phyloP scores from a whole-genome alignment of 441 rosid species.

The Populus hybrid region DNA sequence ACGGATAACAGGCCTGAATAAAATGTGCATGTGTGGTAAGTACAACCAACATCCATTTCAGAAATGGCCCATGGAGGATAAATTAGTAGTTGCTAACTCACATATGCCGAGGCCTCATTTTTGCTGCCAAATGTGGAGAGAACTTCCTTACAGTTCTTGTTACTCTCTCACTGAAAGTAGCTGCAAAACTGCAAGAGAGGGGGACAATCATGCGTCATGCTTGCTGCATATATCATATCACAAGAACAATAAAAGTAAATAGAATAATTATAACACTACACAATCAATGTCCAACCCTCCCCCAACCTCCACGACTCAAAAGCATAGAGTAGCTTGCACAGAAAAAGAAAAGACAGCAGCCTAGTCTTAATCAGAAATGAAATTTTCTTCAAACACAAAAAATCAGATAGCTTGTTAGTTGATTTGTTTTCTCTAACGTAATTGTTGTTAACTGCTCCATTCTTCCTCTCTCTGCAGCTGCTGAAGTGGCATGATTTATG shows the following conservation, averaged over 20 bases:
- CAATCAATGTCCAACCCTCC: not conserved
- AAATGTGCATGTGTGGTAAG: slow-evolving; percentile 13
- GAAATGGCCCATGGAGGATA: slow-evolving; percentile 1
- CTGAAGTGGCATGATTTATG: not conserved
- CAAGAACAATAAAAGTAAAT: not conserved
- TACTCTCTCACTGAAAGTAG: slow-evolving; percentile 81
- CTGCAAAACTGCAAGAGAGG: slow-evolving; percentile 69
- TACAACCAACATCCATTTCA: not conserved
- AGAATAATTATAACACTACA: not conserved
- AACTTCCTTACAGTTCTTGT: slow-evolving; percentile 78
- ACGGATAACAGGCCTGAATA: slow-evolving; percentile 78
- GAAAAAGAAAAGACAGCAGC: not conserved
- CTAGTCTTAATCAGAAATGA: not conserved
- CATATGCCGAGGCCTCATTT: slow-evolving; percentile 93
- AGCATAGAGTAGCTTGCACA: not conserved
- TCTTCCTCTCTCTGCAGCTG: not conserved
- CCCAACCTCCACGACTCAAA: not conserved
- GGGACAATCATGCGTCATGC: not conserved
- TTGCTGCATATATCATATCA: not conserved
- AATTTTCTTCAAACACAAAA: not conserved
- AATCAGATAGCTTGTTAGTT: not conserved
- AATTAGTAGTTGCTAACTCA: slow-evolving; percentile 28
- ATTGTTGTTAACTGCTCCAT: not conserved
- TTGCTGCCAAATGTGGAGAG: slow-evolving; percentile 93
- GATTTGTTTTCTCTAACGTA: not conserved